These are phyloP conservation scores for Peronospora farinosa DNA, from an alignment of 352 stramenopile genomes.

Conservation along the genomic window DNA sequence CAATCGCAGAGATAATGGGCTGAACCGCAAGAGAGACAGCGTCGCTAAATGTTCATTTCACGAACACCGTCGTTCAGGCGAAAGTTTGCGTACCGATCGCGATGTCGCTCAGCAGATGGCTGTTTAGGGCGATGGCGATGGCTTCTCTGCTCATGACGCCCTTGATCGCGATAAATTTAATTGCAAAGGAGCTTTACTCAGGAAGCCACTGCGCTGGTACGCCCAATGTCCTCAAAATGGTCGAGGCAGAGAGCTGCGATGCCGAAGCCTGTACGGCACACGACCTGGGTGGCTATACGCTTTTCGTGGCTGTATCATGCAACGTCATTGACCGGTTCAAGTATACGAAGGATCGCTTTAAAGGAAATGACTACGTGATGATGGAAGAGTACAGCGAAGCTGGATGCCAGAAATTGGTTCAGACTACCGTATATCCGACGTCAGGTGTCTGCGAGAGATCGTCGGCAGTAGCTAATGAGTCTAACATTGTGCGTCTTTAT, in stretches of 20 bases:
- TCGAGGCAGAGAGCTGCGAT: conserved; percentile 15
- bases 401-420: conserved; percentile 18
- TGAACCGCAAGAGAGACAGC: conserved; percentile 2
- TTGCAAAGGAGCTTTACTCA: conserved; percentile 22
- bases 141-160: conserved; percentile 6
- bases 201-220: conserved; percentile 29
- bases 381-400: conserved; percentile 27
- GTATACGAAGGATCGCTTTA: conserved; percentile 21
- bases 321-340: conserved; percentile 29
- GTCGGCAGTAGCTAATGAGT: conserved; percentile 18
- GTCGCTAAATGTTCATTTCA: conserved; percentile 21
- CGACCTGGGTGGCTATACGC: conserved; percentile 18
- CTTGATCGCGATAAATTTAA: conserved; percentile 21
- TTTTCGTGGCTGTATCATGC: conserved; percentile 22
- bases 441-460: conserved; percentile 26
- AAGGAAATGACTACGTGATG: conserved; percentile 26
- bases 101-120: conserved; percentile 16
- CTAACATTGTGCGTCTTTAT: conserved; percentile 25
- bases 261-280: conserved; percentile 16
- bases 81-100: conserved; percentile 2
- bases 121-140: conserved; percentile 6
- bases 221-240: conserved; percentile 24
- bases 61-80: conserved; percentile 7
- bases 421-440: conserved; percentile 26
- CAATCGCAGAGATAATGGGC: conserved; percentile 17